These are phyloP conservation scores for Boletus eberwhitei DNA, from an alignment of 768 basidiomycete genomes.

Conservation along the genomic window DNA sequence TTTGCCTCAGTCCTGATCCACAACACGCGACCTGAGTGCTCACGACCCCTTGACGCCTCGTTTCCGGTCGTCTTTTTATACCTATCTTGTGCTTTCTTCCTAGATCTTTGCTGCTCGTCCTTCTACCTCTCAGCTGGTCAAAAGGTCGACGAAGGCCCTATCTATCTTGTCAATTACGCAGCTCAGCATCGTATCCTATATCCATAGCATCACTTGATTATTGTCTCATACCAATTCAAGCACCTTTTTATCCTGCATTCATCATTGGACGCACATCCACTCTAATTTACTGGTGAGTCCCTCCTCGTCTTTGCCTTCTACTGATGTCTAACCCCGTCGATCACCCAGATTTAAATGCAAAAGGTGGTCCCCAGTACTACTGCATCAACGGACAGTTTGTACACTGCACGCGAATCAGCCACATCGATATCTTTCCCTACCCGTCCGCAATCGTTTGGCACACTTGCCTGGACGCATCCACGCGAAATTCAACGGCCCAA, in stretches of 20 bases:
- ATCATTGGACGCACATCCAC: constrained; percentile 39
- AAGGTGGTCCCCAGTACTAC: constrained; percentile 61
- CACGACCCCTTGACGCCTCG: constrained; percentile 57
- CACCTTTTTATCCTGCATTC: constrained; percentile 48
- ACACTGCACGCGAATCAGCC: constrained; percentile 36
- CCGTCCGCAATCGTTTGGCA: constrained; percentile 31
- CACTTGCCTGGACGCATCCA: constrained; percentile 48
- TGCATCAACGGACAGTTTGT: constrained; percentile 35
- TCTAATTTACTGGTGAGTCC: constrained; percentile 47
- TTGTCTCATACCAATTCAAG: constrained; percentile 42
- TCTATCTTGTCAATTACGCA: constrained; percentile 40
- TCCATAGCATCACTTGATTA: constrained; percentile 46
- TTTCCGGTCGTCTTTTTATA: constrained; percentile 48
- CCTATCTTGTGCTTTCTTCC: constrained; percentile 43
- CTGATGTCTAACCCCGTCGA: constrained; percentile 22
- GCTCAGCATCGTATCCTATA: constrained; percentile 40
- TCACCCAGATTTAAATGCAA: constrained; percentile 60
- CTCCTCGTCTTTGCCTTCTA: constrained; percentile 12
- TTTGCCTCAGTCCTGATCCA: constrained; percentile 29
- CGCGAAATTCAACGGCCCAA: constrained; percentile 36
- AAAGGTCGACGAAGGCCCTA: constrained; percentile 36
- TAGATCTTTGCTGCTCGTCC: constrained; percentile 41
- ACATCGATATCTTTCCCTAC: constrained; percentile 29
- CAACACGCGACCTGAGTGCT: constrained; percentile 43
- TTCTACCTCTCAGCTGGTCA: constrained; percentile 32